Base-by-base conservation (phyloP, 2,329 filamentous ascomycete genomes). In the Lachnellula subtilissima region DNA sequence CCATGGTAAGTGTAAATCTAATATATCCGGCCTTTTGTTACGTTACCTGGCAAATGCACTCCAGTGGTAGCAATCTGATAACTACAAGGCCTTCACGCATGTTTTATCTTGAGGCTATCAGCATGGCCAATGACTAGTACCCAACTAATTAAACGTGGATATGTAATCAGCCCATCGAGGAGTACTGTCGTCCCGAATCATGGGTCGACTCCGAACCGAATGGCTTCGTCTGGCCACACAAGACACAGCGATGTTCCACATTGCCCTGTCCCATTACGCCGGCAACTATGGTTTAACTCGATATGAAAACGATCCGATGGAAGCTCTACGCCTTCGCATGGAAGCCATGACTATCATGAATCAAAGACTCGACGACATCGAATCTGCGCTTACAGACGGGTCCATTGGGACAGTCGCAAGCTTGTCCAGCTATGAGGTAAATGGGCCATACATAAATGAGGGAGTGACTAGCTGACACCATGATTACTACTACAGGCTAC, bases 341-440 rank as follows among this genome's bases (percentile, higher is more conserved):
- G 51, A 60, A 54, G 53, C 61, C 3, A 61, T 61, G 49, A 58
- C 37, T 37, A 55, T 63, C 11, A 49, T 63, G 6, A 60, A 61
- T 19, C 37, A 59, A 11, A 57, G 55, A 40, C 43, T 58, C 15
- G 50, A 48, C 2, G 45, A 52, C 35, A 15, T 56, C 2, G 39
- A 36, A 1, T 47, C 28, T 15, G 57, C 56, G 35, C 28, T 61
- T 19, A 36, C 40, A 11, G 55, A 61, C 40, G 55, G 50, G 22
- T 61, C 58, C 8, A 37, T 60, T 22, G 57, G 50, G 17, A 54
- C 57, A 15, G 61, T 61, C 17, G 61, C 58, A 35, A 50, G 48
- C 15, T 46, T 63, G n/a, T 54, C 55, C 37, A 61, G 58, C 35
- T 59, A 61, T 43, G 59, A 59, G 50, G 59, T 58, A 57, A 47